These are phyloP conservation scores for Plasmodium gonderi DNA, from an alignment of 169 alveolate species.

Conservation along the genomic window DNA sequence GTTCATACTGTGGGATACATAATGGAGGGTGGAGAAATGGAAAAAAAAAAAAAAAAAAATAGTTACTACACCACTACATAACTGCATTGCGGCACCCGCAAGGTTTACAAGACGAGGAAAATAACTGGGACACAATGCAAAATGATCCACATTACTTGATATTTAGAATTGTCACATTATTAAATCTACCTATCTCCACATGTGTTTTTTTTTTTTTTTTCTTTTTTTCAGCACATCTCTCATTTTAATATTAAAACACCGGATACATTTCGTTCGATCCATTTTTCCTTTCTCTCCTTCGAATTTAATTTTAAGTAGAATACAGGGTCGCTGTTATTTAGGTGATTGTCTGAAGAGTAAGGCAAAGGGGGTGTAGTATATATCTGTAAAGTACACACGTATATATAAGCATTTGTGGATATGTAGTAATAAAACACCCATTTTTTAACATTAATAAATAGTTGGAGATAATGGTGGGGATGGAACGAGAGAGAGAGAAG, in stretches of 20 bases:
- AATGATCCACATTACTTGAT: neutral
- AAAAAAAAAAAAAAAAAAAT: neutral
- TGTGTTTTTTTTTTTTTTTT: neutral
- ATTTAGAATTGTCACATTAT: neutral
- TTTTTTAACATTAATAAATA: too few relatives aligned
- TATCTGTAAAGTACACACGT: neutral
- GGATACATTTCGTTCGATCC: conserved; percentile 64
- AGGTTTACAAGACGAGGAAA: neutral
- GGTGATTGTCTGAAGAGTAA: conserved; percentile 14
- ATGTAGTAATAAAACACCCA: too few relatives aligned
- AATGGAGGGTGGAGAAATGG: neutral
- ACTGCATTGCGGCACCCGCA: too few relatives aligned
- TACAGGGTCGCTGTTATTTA: conserved; percentile 42
- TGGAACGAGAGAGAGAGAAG: neutral
- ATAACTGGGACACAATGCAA: neutral
- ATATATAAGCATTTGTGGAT: neutral
- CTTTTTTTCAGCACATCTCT: neutral
- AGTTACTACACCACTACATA: too few relatives aligned
- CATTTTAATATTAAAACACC: conserved; percentile 52
- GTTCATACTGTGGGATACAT: neutral
- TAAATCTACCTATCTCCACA: neutral
- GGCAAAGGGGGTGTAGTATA: neutral
- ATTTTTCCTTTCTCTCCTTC: conserved; percentile 56
- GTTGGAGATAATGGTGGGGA: neutral
- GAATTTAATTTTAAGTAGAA: conserved; percentile 62